These are phyloP conservation scores for Metschnikowia drakensbergensis DNA, from an alignment of 805 yeast genomes.

Conservation along the genomic window DNA sequence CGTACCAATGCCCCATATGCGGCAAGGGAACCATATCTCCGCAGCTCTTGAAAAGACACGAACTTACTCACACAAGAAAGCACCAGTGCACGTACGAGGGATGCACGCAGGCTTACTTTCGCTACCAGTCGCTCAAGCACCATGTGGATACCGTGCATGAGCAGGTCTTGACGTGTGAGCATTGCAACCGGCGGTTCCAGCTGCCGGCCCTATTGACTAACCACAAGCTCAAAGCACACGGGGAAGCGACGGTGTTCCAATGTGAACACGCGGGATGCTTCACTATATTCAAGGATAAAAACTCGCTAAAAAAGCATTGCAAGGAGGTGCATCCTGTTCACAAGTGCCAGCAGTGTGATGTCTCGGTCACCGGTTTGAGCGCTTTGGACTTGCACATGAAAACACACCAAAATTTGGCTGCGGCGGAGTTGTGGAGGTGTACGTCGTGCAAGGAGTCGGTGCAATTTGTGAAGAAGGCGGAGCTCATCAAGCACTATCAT, in stretches of 20 bases:
- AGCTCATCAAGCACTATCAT: conserved; percentile 54
- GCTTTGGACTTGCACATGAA: conserved; percentile 73
- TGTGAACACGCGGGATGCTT: conserved; percentile 65
- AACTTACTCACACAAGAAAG: conserved; percentile 61
- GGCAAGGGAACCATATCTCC: conserved; percentile 75
- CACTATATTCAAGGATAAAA: conserved; percentile 62
- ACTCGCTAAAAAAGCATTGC: conserved; percentile 66
- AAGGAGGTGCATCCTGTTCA: conserved; percentile 71
- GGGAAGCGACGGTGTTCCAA: conserved; percentile 49
- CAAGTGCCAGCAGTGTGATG: conserved; percentile 61
- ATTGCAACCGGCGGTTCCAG: conserved; percentile 61
- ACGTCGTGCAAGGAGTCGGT: conserved; percentile 38
- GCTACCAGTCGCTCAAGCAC: conserved; percentile 70
- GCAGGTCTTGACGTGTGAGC: conserved; percentile 49
- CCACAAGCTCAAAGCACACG: conserved; percentile 67
- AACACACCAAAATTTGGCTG: conserved; percentile 44
- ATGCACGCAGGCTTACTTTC: conserved; percentile 67
- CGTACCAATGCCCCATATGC: conserved; percentile 69
- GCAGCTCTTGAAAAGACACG: conserved; percentile 84
- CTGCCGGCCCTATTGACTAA: conserved; percentile 62
- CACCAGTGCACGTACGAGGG: conserved; percentile 51
- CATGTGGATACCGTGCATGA: conserved; percentile 67
- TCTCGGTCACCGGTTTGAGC: conserved; percentile 65
- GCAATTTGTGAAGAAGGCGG: conserved; percentile 54
- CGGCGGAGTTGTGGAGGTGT: conserved; percentile 65